Base-by-base conservation (phyloP, 2,329 filamentous ascomycete genomes). In the Microdochium paspali region DNA sequence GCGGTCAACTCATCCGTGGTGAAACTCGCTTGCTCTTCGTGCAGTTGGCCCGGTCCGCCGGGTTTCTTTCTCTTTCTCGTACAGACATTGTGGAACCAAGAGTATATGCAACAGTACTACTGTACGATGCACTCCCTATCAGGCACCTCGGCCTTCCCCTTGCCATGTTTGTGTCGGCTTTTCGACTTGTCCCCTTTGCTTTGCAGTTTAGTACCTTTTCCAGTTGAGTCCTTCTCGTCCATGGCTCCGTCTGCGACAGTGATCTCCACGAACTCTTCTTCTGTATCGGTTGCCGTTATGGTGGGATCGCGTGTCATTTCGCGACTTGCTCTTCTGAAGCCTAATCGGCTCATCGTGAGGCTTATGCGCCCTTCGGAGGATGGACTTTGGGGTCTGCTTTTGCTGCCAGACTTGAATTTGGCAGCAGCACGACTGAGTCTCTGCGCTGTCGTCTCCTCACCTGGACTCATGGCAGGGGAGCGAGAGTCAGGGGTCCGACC, bases 321-420 rank as follows among this genome's bases (percentile, higher is more conserved):
- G n/a, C 50, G 51, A 20, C 46, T 49, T 12, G 51, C 45, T 42
- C 56, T 46, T 2, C 57, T 53, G 24, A 54, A 48, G 5, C 51
- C 52, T 15, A 56, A 51, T 13, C 67, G 66, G 30, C 65, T 63
- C 47, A 70, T 57, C 0, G 64, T 80, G 77, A 74, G 65, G 56
- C 76, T 80, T 48, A 80, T 73, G 3, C 80, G 70, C 15, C 70
- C 70, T 53, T 83, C 80, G 24, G 78, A 76, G 1, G 69, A 73
- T 54, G 82, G 77, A 55, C 80, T 83, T 18, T 65, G 66, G 4
- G 80, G 76, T 12, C 80, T 73, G 53, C 79, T 80, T 54, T 72
- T 71, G 44, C 61, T 64, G 54, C 66, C 54, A 47, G 66, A 55
- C 62, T 72, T 64, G 52, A 82, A 79, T 44, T 71, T 72, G 4